phyloP scores from a whole-genome alignment of 805 yeast genomes.

The Candida patagonica region DNA sequence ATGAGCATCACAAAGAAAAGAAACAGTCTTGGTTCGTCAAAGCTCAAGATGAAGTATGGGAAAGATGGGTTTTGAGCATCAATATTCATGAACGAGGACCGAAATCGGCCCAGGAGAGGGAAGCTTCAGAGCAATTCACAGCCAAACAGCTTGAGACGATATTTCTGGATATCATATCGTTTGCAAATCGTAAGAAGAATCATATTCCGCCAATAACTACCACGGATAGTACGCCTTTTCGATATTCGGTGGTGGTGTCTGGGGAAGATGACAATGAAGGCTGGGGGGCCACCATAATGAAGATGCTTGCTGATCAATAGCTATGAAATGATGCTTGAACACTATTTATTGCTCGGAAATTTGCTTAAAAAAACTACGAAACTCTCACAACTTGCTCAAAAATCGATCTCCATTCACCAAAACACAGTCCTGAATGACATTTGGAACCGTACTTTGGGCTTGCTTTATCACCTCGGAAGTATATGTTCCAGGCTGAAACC shows the following conservation, averaged over 20 bases:
- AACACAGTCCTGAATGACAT: conserved; percentile 49
- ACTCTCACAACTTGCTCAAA: conserved; percentile 13
- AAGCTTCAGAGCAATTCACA: conserved; percentile 22
- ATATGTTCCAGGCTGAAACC: conserved; percentile 83
- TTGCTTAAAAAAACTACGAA: no score
- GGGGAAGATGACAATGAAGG: conserved; percentile 18
- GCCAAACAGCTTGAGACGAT: conserved; percentile 32
- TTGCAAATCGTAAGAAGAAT: conserved; percentile 46
- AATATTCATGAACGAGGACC: conserved; percentile 14
- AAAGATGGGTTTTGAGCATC: conserved; percentile 54
- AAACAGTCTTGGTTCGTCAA: conserved; percentile 50
- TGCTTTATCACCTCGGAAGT: conserved; percentile 35
- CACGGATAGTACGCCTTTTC: conserved; percentile 59
- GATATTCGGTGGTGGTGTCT: conserved; percentile 34
- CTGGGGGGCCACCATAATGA: conserved; percentile 30
- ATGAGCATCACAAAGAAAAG: conserved; percentile 26
- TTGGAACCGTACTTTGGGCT: conserved; percentile 25
- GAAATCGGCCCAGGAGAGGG: conserved; percentile 16
- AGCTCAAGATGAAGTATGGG: conserved; percentile 50
- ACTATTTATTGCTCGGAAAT: no score
- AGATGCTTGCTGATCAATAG: conserved; percentile 19
- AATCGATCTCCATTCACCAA: conserved; percentile 52
- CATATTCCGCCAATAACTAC: conserved; percentile 72
- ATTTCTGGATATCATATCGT: conserved; percentile 39
- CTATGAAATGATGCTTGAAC: no score